These are phyloP conservation scores for Bertia moriformis DNA, from an alignment of 2,329 filamentous ascomycete species.

Conservation along the genomic window DNA sequence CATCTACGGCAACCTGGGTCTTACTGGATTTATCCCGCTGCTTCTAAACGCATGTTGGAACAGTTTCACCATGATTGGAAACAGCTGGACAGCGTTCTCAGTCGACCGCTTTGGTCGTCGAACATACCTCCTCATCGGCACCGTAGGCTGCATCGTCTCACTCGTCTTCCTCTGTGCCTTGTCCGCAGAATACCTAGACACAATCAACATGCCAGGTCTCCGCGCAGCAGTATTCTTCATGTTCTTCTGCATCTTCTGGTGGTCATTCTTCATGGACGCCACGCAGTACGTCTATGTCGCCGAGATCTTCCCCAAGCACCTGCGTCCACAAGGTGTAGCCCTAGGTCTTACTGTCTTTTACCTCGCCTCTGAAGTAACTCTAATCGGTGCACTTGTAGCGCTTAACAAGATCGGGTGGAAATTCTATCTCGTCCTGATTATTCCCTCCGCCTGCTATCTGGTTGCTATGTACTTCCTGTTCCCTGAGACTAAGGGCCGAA, in stretches of 20 bases:
- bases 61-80: slow-evolving; percentile 18
- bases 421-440: slow-evolving; percentile 13
- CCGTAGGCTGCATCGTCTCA: slow-evolving; percentile 14
- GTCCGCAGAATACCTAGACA: slow-evolving; percentile 17
- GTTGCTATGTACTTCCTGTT: neutral
- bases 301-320: slow-evolving; percentile 26
- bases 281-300: slow-evolving; percentile 26
- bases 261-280: slow-evolving; percentile 26
- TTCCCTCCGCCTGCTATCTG: slow-evolving; percentile 8
- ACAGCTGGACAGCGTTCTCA: slow-evolving; percentile 22
- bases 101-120: slow-evolving; percentile 21
- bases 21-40: slow-evolving; percentile 20
- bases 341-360: slow-evolving; percentile 13
- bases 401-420: slow-evolving; percentile 16
- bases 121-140: slow-evolving; percentile 23
- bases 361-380: neutral
- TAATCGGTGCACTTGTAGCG: slow-evolving; percentile 13
- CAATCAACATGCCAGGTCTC: slow-evolving; percentile 15
- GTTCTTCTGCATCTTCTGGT: slow-evolving; percentile 22
- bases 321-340: slow-evolving; percentile 19
- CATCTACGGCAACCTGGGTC: slow-evolving; percentile 18
- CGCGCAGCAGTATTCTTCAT: slow-evolving; percentile 22
- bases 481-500: neutral
- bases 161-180: too few relatives aligned
- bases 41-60: slow-evolving; percentile 26